Evolutionary conservation across 495 filamentous ascomycete genomes (phyloP).

Genomic region (Delitschia confertaspora): DNA sequence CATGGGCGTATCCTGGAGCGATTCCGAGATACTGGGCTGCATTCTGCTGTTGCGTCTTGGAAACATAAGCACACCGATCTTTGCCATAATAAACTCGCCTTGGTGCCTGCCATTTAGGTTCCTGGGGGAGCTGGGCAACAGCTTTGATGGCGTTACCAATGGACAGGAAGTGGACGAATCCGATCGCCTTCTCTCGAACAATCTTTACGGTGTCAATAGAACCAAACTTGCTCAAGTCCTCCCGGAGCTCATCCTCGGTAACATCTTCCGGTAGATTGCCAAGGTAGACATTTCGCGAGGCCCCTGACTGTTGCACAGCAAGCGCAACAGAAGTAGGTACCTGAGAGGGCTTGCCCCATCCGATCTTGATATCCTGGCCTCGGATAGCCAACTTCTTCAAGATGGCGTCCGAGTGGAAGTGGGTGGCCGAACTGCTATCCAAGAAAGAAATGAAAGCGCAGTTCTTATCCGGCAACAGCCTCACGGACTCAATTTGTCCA

Average conservation of each 20-base stretch:
- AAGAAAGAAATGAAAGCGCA: conserved; percentile 99
- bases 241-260: conserved; percentile 81
- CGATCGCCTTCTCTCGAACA: conserved; percentile 95
- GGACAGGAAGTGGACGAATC: conserved; percentile 95
- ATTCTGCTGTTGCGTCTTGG: conserved; percentile 99
- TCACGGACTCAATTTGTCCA: conserved; percentile 96
- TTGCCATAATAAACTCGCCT: conserved; percentile 97
- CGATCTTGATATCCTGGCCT: conserved; percentile 98
- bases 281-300: conserved; percentile 96
- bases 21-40: conserved; percentile 97
- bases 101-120: conserved; percentile 91
- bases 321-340: conserved; percentile 94
- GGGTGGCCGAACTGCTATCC: conserved; percentile 90
- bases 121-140: conserved; percentile 92
- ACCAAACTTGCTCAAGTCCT: conserved; percentile 94
- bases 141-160: conserved; percentile 98
- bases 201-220: conserved; percentile 96
- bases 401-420: conserved; percentile 99
- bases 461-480: conserved; percentile 95
- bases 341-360: conserved; percentile 97
- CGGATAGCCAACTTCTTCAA: conserved; percentile 97
- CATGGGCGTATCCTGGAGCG: conserved; percentile 92
- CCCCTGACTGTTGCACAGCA: conserved; percentile 93
- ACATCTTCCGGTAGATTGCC: conserved; percentile 88
- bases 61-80: conserved; percentile 95